Evolutionary conservation across 2,329 filamentous ascomycete species (phyloP).

Genomic region (Huntiella bhutanensis): DNA sequence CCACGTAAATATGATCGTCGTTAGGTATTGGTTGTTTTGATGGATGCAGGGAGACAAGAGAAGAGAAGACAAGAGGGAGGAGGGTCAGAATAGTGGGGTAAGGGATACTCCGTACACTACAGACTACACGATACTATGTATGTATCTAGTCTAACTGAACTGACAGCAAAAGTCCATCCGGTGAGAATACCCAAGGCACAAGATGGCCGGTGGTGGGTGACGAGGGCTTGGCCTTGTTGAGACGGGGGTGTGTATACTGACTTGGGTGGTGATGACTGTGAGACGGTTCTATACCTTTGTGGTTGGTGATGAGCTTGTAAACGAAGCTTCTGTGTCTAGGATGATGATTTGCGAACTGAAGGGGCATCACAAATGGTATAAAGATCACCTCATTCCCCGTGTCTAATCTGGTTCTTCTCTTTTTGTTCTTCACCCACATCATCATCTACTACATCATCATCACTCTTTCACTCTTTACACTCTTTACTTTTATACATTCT

Average conservation of each 20-base stretch:
- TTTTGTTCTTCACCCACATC: slow-evolving; percentile 11
- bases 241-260: neutral
- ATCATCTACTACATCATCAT: slow-evolving; percentile 5
- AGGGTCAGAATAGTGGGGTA: too few species aligned
- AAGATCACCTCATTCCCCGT: slow-evolving; percentile 1
- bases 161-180: too few species aligned
- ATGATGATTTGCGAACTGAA: neutral
- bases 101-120: too few species aligned
- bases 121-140: too few species aligned
- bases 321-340: neutral
- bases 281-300: neutral
- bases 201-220: too few species aligned
- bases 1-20: too few species aligned
- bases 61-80: too few species aligned
- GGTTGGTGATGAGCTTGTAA: neutral
- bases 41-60: too few species aligned
- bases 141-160: too few species aligned
- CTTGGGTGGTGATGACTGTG: neutral
- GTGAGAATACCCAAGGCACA: too few species aligned
- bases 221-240: neutral
- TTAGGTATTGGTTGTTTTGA: too few species aligned
- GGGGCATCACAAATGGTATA: slow-evolving; percentile 4
- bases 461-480: neutral
- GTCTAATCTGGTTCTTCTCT: neutral
- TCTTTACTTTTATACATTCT: neutral